Base-by-base conservation (phyloP, 306 rosid genomes). In the Ceratonia siliqua region DNA sequence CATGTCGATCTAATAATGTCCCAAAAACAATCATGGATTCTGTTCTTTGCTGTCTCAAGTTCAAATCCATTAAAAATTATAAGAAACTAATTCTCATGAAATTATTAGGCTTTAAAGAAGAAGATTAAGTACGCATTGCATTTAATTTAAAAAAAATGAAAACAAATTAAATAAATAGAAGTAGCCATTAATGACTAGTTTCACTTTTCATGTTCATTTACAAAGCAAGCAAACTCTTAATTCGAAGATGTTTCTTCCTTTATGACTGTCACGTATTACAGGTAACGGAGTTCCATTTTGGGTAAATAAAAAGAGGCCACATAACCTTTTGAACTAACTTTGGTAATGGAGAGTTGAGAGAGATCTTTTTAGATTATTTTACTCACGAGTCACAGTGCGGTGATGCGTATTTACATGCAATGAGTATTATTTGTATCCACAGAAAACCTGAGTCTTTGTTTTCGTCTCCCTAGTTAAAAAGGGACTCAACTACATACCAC, bases 401-500 rank as follows among this genome's bases (percentile, higher is more conserved):
- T n/a, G n/a, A n/a, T n/a, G n/a, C n/a, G n/a, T n/a, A n/a, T 12
- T 48, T 49, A 32, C 73, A 53, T 50, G 72, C 65, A 63, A 17
- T 14, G 63, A 56, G 14, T 21, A n/a, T 45, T 66, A 46, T 28
- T 10, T 65, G 48, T 53, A n/a, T 45, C 35, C 13, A 18, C 35
- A 15, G 33, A 52, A 36, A 43, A 36, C 46, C 13, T 32, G 13
- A 11, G 62, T 59, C 82, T 6, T 67, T 62, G 86, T 68, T 72
- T 35, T 71, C 30, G 48, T 62, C 55, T 59, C 41, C 63, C 6
- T 38, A 63, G 72, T 70, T 72, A 49, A 81, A 78, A 54, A 27
- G 61, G 14, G 20, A 77, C 20, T 39, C 69, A 46, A 11, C 50
- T 52, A 79, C 25, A 11, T 8, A 77, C 28, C 75, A 73, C 74